Evolutionary conservation across 2,329 filamentous ascomycete genomes (phyloP).

Genomic region (Balansia obtecta): DNA sequence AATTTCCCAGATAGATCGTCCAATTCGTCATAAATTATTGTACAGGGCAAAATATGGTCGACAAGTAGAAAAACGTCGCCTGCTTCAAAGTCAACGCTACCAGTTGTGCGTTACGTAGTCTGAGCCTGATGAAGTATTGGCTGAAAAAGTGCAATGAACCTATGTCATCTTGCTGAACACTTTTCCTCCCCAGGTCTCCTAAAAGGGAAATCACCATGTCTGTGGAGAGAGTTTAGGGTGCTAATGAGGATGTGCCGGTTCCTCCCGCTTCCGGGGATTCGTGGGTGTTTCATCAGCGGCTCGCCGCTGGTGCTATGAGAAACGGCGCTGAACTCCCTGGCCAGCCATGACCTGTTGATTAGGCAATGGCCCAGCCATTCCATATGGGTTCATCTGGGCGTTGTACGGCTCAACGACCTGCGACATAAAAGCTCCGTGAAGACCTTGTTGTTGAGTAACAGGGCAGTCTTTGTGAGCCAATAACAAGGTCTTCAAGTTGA

Average conservation of each 20-base stretch:
- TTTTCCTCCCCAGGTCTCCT: background rate
- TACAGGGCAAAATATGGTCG: slow-evolving; percentile 14
- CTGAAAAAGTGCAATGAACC: background rate
- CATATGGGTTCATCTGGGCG: slow-evolving; percentile 46
- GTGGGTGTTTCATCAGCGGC: background rate
- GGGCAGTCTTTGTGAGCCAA: slow-evolving; percentile 95
- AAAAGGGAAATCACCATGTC: background rate
- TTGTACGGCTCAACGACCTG: slow-evolving; percentile 43
- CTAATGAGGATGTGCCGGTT: background rate
- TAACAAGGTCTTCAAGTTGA: slow-evolving; percentile 85
- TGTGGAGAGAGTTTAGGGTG: background rate
- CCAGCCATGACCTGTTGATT: slow-evolving; percentile 42
- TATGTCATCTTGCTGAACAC: background rate
- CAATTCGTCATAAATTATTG: slow-evolving; percentile 14
- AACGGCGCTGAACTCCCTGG: slow-evolving; percentile 42
- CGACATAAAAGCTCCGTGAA: slow-evolving; percentile 46
- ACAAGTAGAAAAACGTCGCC: background rate
- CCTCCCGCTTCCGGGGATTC: background rate
- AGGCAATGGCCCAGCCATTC: slow-evolving; percentile 39
- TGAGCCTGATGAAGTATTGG: background rate
- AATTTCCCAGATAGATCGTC: slow-evolving; percentile 6
- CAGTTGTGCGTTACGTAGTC: background rate
- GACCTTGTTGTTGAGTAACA: slow-evolving; percentile 68
- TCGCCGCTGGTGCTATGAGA: slow-evolving; percentile 33
- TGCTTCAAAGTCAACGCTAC: background rate